These are phyloP conservation scores for Saturnispora besseyi DNA, from an alignment of 805 yeast species.

Conservation along the genomic window DNA sequence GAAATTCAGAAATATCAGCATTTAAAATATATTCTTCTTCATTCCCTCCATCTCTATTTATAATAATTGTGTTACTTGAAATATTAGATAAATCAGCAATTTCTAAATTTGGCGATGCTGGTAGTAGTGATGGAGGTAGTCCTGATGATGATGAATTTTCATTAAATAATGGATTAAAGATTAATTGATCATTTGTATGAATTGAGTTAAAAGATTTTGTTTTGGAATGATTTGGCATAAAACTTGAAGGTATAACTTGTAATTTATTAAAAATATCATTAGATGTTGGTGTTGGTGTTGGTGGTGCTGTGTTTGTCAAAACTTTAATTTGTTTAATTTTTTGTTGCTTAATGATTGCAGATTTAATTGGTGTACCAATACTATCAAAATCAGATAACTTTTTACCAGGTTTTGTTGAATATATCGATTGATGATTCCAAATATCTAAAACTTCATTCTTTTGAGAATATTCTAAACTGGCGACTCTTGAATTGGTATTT, in stretches of 20 bases:
- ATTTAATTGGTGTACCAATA: conserved; percentile 20
- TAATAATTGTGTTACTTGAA: conserved; percentile 4
- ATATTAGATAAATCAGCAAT: background rate
- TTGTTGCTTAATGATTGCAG: conserved; percentile 15
- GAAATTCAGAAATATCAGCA: background rate
- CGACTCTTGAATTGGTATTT: conserved; percentile 2
- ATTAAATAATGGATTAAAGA: conserved; percentile 4
- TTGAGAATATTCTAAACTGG: conserved; percentile 21
- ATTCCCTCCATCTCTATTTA: background rate
- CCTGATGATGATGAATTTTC: background rate
- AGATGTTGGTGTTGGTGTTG: conserved; percentile 6
- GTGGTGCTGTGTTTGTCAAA: conserved; percentile 2
- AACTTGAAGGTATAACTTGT: conserved; percentile 13
- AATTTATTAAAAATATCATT: conserved; percentile 10
- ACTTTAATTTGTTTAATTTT: conserved; percentile 21
- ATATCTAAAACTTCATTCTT: conserved; percentile 24
- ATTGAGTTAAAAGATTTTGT: background rate
- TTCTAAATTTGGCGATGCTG: background rate
- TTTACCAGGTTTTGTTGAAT: conserved; percentile 13
- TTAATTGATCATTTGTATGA: background rate
- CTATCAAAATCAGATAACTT: conserved; percentile 20
- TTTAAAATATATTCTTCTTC: background rate
- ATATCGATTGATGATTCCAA: conserved; percentile 28
- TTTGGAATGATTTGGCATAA: background rate
- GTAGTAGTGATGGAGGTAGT: background rate